Conservation (phyloP, 164 flowering plant species). For the Macadamia tetraphylla region DNA sequence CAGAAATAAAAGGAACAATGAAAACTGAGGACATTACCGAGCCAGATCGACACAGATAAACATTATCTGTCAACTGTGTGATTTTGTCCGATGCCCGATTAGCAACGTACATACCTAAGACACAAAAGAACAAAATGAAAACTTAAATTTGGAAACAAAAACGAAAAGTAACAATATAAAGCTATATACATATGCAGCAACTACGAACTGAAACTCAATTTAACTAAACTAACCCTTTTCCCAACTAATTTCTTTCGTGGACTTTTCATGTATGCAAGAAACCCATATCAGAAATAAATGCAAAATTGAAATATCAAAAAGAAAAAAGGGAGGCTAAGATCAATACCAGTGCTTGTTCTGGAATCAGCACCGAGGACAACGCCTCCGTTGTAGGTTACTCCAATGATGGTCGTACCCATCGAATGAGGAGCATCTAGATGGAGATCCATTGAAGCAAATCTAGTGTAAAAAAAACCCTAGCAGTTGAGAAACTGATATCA, state of each 20-base stretch:
- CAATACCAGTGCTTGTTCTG: conserved; percentile 75
- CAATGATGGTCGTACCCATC: conserved; percentile 88
- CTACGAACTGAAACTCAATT: no score
- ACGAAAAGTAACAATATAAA: no score
- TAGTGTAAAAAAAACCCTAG: neutral
- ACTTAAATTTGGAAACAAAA: neutral
- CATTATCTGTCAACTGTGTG: conserved; percentile 86
- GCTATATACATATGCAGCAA: no score
- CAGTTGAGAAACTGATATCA: neutral
- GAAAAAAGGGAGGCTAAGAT: neutral
- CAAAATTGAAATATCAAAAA: neutral
- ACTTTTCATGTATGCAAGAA: no score
- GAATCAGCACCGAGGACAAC: conserved; percentile 91
- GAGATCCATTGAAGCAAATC: conserved; percentile 26
- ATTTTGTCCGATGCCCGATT: conserved; percentile 90
- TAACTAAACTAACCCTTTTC: no score
- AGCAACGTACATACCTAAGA: conserved; percentile 74
- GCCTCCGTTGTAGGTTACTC: conserved; percentile 77
- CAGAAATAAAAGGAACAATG: neutral
- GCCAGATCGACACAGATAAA: conserved; percentile 87
- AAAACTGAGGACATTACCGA: conserved; percentile 39
- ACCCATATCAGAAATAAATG: neutral
- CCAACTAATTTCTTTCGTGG: no score
- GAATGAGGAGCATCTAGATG: conserved; percentile 56
- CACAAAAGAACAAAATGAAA: neutral